Conservation (phyloP, 208 protist species). For the Trypanosoma theileri region DNA sequence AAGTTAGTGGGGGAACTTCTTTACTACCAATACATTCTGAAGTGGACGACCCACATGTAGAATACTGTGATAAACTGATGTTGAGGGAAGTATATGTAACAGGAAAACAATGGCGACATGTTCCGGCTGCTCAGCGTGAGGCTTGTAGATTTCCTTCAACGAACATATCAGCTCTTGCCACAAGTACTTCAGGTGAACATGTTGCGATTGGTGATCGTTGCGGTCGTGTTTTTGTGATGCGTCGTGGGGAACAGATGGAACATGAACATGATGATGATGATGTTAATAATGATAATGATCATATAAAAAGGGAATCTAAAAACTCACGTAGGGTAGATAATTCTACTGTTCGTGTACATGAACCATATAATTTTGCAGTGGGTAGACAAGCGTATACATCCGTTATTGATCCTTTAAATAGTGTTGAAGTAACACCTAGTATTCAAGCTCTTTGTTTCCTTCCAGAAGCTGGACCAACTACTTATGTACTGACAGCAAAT, state of each 20-base stretch:
- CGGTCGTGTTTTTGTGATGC: constrained; percentile 75
- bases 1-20: neutral
- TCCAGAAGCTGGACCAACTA: constrained; percentile 51
- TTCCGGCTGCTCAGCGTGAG: constrained; percentile 2
- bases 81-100: constrained; percentile 22
- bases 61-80: constrained; percentile 1
- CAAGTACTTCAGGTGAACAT: constrained; percentile 50
- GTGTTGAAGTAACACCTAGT: constrained; percentile 71
- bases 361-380: constrained; percentile 66
- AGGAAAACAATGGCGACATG: constrained; percentile 15
- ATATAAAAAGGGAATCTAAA: neutral
- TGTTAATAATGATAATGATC: neutral
- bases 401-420: constrained; percentile 87
- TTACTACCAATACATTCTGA: constrained; percentile 4
- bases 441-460: constrained; percentile 79
- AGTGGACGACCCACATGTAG: neutral
- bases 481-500: constrained; percentile 80
- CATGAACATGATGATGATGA: constrained; percentile 24
- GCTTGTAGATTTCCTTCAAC: constrained; percentile 52
- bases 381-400: constrained; percentile 75
- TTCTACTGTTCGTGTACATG: constrained; percentile 5
- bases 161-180: constrained; percentile 70
- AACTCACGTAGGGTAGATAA: neutral
- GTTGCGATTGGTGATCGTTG: constrained; percentile 79
- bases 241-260: constrained; percentile 24